Evolutionary conservation across 2,329 filamentous ascomycete genomes (phyloP), one percentile per base, ranked within the genome.

Genomic region (Hansfordia pulvinata): DNA sequence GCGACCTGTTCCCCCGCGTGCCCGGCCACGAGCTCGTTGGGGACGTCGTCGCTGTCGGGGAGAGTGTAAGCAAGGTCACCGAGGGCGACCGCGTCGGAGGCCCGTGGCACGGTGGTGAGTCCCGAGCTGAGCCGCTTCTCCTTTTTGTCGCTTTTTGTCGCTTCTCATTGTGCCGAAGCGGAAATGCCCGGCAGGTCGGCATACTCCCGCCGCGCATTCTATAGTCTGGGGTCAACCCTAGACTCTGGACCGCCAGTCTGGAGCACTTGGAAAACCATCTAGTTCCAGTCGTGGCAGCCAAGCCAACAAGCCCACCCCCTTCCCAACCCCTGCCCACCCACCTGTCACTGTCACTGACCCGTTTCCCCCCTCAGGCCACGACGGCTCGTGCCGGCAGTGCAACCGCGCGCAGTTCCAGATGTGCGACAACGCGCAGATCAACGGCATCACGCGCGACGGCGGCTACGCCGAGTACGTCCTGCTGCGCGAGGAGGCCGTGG

Each of bases 1-100:
- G 67, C 8, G 60, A 67, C 22, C 39, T 60, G 12, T 75, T 67
- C 39, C 76, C 76, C 2, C 61, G 69, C 5, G 52, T 73, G 3
- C 72, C 76, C 1, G 80, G 80, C 13, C 80, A 86, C 49, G 79
- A 85, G 46, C 55, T 77, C 18, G 65, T 85, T 29, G 78, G 79
- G 8, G 65, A 69, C 9, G 58, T 85, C 4, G 74, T 69, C 10
- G 65, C 66, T 6, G 46, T 81, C 1, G 70, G 72, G 5, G 53
- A 63, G 0, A 53, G 47, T 2, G 73, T 76, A 27, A 64, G 59
- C 29, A 53, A 56, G 14, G 73, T 76, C 56, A 58, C 66, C 30
- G 54, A 68, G 2, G 77, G 77, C 7, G 75, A 82, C 30, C 60
- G 72, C 3, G 68, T 82, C 4, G 80, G 80, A 8, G 72, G 66